These are phyloP conservation scores for Thermothielavioides terrestris DNA, from an alignment of 495 filamentous ascomycete species.

Conservation along the genomic window DNA sequence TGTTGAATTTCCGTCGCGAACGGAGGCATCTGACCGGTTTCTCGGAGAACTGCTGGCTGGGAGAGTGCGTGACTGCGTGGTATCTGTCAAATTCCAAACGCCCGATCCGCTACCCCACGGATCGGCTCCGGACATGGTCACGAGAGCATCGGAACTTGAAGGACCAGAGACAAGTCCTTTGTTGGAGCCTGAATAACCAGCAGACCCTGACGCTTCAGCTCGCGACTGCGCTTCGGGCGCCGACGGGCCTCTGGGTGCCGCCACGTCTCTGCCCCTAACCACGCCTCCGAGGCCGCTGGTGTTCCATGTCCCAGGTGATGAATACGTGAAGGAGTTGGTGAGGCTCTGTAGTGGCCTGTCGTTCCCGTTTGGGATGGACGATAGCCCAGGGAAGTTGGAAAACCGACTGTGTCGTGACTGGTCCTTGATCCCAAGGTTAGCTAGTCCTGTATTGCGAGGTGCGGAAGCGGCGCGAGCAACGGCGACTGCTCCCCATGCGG, in stretches of 20 bases:
- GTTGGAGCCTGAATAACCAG: constrained; percentile 26
- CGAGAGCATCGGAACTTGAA: constrained; percentile 54
- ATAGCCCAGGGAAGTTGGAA: background rate
- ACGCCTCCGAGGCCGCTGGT: constrained; percentile 57
- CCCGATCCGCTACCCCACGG: constrained; percentile 36
- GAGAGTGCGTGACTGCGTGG: constrained; percentile 16
- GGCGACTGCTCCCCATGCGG: too few species aligned
- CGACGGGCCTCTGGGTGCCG: constrained; percentile 38
- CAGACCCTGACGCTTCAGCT: constrained; percentile 8
- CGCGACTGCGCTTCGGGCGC: background rate
- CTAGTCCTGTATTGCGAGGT: background rate
- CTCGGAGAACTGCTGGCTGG: constrained; percentile 26
- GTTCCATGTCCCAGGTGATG: constrained; percentile 22
- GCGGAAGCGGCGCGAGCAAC: background rate
- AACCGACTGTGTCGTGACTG: constrained; percentile 6
- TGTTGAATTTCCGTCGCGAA: constrained; percentile 33
- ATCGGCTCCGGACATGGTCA: constrained; percentile 58
- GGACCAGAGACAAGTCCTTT: constrained; percentile 31
- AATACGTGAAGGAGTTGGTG: background rate
- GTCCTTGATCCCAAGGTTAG: background rate
- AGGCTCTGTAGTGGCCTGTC: constrained; percentile 13
- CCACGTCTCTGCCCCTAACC: constrained; percentile 30
- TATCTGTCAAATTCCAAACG: constrained; percentile 49
- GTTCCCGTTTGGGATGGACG: constrained; percentile 24
- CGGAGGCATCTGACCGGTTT: constrained; percentile 18